These are phyloP conservation scores for Cryptococcus wingfieldii DNA, from an alignment of 1,284 basidiomycete genomes.

Conservation along the genomic window DNA sequence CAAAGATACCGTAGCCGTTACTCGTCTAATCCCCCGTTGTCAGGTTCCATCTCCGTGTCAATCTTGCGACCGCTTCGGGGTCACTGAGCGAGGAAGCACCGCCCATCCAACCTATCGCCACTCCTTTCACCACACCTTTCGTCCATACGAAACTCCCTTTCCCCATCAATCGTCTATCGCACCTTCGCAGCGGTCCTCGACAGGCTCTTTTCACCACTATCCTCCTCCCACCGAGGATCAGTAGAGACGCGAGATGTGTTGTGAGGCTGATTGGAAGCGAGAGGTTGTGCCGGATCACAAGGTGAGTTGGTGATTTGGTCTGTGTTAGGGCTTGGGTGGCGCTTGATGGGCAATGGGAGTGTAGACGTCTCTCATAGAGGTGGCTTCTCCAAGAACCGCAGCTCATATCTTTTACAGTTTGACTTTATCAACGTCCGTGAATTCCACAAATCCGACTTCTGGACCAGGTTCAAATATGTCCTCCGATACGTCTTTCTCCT, in stretches of 20 bases:
- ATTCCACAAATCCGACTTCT: constrained; percentile 80
- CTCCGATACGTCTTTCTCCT: constrained; percentile 87
- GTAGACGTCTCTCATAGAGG: not conserved
- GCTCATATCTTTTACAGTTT: constrained; percentile 58
- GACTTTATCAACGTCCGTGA: constrained; percentile 90
- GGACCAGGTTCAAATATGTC: constrained; percentile 83
- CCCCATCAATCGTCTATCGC: not conserved
- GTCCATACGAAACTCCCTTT: not conserved
- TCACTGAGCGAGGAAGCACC: not conserved
- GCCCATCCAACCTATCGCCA: not conserved
- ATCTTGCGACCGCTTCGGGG: too few relatives aligned
- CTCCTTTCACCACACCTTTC: not conserved
- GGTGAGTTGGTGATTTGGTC: constrained; percentile 52
- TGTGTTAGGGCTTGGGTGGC: not conserved
- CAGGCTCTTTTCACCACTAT: not conserved
- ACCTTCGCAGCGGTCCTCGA: not conserved
- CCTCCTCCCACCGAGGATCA: not conserved
- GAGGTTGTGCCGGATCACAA: constrained; percentile 98
- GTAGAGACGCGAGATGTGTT: constrained; percentile 43
- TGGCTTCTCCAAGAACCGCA: not conserved
- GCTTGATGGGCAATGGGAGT: not conserved
- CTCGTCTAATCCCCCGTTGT: too few relatives aligned
- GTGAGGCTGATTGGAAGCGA: constrained; percentile 79
- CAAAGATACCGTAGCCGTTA: too few relatives aligned
- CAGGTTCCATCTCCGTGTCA: too few relatives aligned